These are phyloP conservation scores for Gracilaria caudata DNA, from an alignment of 23 red algal genomes.

Conservation along the genomic window DNA sequence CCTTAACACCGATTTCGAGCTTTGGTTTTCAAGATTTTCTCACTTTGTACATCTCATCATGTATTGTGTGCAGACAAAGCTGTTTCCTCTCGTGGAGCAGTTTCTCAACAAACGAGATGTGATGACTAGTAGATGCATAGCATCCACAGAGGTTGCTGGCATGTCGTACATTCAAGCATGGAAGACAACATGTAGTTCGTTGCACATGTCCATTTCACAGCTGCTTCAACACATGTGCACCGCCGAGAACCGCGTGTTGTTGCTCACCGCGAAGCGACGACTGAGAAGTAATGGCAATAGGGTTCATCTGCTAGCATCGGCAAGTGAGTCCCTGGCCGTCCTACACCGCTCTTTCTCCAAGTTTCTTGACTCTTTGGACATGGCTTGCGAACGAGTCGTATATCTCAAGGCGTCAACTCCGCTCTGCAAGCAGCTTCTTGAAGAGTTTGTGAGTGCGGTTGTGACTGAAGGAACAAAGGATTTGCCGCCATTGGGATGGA, in stretches of 20 bases:
- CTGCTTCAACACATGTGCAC: constrained; percentile 5
- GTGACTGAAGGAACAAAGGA: neutral
- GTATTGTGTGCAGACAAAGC: neutral
- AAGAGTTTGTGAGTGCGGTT: neutral
- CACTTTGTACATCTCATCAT: constrained; percentile 37
- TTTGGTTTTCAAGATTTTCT: constrained; percentile 41
- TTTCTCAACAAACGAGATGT: constrained; percentile 28
- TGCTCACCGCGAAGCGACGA: constrained; percentile 8
- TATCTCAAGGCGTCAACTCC: neutral
- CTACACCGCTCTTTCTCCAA: neutral
- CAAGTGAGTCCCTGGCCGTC: neutral
- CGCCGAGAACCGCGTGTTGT: constrained; percentile 43
- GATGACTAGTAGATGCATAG: constrained; percentile 30
- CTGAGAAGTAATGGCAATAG: neutral
- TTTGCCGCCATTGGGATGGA: constrained; percentile 29
- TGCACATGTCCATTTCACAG: constrained; percentile 2
- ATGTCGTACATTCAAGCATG: constrained; percentile 40
- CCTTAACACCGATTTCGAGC: constrained; percentile 38
- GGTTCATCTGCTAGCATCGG: neutral
- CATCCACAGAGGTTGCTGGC: constrained; percentile 17
- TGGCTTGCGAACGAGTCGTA: neutral
- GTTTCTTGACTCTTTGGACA: constrained; percentile 17
- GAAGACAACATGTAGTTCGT: neutral
- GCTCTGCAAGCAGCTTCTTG: neutral
- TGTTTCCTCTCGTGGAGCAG: constrained; percentile 5